Evolutionary conservation across 129 eudicot genomes (phyloP).

Genomic region (Solidago caesia): DNA sequence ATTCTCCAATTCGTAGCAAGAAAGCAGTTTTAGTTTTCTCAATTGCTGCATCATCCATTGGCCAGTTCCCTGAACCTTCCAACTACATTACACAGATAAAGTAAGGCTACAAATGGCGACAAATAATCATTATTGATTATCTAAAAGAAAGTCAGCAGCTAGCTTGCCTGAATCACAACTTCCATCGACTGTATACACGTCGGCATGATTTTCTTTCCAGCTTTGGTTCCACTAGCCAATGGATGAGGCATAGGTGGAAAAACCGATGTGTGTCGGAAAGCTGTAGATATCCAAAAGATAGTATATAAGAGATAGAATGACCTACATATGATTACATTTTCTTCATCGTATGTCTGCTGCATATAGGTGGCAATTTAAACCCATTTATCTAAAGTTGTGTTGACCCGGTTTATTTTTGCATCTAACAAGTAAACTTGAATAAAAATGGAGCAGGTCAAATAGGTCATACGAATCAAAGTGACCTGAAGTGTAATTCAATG

Average conservation of each 20-base stretch:
- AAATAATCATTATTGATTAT: not conserved
- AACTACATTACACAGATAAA: slow-evolving; percentile 48
- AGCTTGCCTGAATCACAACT: slow-evolving; percentile 83
- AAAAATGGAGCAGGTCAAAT: too few relatives aligned
- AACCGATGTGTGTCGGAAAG: slow-evolving; percentile 85
- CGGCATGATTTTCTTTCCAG: slow-evolving; percentile 31
- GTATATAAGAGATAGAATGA: slow-evolving; percentile 10
- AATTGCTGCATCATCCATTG: slow-evolving; percentile 80
- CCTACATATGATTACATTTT: not conserved
- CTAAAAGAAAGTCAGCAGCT: slow-evolving; percentile 7
- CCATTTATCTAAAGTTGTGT: not conserved
- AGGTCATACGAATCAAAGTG: too few relatives aligned
- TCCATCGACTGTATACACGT: slow-evolving; percentile 74
- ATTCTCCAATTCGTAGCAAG: slow-evolving; percentile 77
- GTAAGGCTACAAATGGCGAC: not conserved
- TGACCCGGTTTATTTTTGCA: too few relatives aligned
- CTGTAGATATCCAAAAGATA: slow-evolving; percentile 38
- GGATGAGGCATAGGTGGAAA: slow-evolving; percentile 83
- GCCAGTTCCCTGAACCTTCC: slow-evolving; percentile 99
- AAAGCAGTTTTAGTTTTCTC: slow-evolving; percentile 96
- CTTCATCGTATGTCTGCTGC: too few relatives aligned
- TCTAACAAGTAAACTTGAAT: too few relatives aligned
- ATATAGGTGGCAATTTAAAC: not conserved
- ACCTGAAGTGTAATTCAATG: too few relatives aligned
- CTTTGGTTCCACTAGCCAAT: slow-evolving; percentile 46